Percentiles rank a stretch among this genome's conserved stretches.
phyloP scores from a whole-genome alignment of 768 basidiomycete species.

The Mycena maculata region DNA sequence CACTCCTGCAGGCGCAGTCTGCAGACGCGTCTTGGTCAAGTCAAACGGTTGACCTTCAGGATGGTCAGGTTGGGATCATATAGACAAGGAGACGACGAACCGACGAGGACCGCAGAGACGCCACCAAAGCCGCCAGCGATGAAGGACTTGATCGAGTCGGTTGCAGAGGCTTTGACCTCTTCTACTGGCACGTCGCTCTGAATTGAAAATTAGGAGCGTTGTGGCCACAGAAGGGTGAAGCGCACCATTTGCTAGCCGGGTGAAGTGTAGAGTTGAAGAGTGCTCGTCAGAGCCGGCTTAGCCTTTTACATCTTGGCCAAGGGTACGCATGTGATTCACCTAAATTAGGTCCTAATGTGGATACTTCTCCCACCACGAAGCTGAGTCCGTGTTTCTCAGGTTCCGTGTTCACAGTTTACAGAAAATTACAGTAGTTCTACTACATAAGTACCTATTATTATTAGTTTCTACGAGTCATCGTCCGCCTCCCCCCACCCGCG shows the following conservation, averaged over 20 bases:
- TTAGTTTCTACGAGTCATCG: constrained; percentile 52
- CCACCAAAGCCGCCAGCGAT: constrained; percentile 96
- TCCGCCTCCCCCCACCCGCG: constrained; percentile 77
- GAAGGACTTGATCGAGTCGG: constrained; percentile 81
- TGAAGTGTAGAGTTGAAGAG: no score
- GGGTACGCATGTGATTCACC: no score
- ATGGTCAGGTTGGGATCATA: not conserved
- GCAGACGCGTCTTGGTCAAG: constrained; percentile 94
- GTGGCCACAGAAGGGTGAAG: not conserved
- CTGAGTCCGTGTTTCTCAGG: not conserved
- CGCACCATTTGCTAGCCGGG: constrained; percentile 3
- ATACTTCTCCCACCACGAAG: no score
- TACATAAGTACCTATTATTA: constrained; percentile 21
- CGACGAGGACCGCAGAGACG: constrained; percentile 86
- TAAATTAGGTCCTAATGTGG: no score
- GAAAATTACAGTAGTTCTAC: constrained; percentile 27
- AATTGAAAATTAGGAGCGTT: not conserved
- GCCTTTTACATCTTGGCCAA: no score
- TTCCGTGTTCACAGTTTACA: constrained; percentile 6
- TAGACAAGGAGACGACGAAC: constrained; percentile 57
- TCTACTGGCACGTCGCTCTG: constrained; percentile 50
- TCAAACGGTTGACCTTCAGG: constrained; percentile 94
- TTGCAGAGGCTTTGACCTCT: constrained; percentile 53
- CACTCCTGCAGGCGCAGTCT: constrained; percentile 88
- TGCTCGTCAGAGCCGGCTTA: no score